Conservation (phyloP, 2,329 filamentous ascomycete genomes). For the Fusarium pseudonygamai region DNA sequence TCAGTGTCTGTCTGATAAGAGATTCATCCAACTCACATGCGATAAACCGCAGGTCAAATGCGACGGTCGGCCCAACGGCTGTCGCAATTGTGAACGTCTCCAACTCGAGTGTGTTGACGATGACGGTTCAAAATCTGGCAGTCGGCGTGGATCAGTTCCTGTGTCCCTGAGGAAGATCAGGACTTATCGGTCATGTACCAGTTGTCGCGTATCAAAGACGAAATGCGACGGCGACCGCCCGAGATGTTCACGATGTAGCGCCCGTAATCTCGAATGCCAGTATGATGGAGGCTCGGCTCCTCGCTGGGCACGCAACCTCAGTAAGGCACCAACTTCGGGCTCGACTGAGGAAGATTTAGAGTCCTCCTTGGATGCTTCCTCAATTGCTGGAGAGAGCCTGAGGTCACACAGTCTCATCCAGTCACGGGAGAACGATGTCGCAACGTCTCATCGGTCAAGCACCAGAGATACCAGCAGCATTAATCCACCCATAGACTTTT, state of each 20-base stretch:
- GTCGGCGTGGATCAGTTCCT: constrained; percentile 38
- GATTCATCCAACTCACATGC: constrained; percentile 17
- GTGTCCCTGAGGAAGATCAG: constrained; percentile 51
- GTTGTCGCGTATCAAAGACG: constrained; percentile 53
- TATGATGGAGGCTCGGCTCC: constrained; percentile 52
- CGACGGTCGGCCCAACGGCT: constrained; percentile 53
- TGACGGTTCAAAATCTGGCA: constrained; percentile 43
- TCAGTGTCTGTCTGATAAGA: neutral
- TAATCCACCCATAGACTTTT: constrained; percentile 38
- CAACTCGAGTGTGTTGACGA: constrained; percentile 54
- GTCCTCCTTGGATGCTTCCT: constrained; percentile 32
- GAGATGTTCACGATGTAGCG: constrained; percentile 49
- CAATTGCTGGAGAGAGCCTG: constrained; percentile 27
- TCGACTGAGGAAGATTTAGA: constrained; percentile 38
- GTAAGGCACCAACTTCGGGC: constrained; percentile 37
- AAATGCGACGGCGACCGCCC: constrained; percentile 55
- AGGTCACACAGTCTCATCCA: constrained; percentile 40
- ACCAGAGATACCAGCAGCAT: constrained; percentile 34
- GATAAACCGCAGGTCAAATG: constrained; percentile 50
- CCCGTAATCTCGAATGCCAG: constrained; percentile 49
- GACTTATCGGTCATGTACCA: constrained; percentile 53
- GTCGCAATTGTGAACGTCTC: constrained; percentile 55
- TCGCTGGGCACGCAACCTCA: constrained; percentile 50
- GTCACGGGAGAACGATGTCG: constrained; percentile 37
- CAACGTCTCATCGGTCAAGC: constrained; percentile 31